These are phyloP conservation scores for Funneliformis mosseae DNA, from an alignment of 192 early-diverging fungal genomes.

Conservation along the genomic window DNA sequence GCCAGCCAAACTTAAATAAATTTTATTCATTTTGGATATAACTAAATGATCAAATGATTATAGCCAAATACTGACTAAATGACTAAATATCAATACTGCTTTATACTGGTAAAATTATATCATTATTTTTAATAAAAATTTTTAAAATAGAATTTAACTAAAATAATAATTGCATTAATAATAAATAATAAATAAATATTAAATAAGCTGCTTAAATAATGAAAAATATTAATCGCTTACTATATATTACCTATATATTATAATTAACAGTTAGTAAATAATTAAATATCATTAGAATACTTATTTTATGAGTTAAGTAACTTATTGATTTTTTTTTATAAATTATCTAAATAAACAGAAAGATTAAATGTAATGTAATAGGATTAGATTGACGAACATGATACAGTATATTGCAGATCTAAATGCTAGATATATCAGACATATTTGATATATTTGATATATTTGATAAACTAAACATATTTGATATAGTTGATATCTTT, in stretches of 20 bases:
- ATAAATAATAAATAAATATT: background rate
- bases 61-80: too few relatives aligned
- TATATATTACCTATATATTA: background rate
- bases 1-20: too few relatives aligned
- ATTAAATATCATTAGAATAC: background rate
- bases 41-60: too few relatives aligned
- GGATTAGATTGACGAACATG: too few relatives aligned
- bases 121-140: background rate
- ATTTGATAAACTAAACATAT: too few relatives aligned
- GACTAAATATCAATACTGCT: too few relatives aligned
- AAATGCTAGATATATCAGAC: too few relatives aligned
- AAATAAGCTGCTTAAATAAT: background rate
- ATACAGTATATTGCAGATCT: too few relatives aligned
- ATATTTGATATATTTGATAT: too few relatives aligned
- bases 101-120: background rate
- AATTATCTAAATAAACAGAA: background rate
- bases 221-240: background rate
- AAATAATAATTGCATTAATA: background rate
- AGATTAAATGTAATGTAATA: background rate
- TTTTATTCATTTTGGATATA: too few relatives aligned
- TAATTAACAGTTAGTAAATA: background rate
- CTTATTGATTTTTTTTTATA: background rate
- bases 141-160: background rate
- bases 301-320: background rate
- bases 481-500: too few relatives aligned